Evolutionary conservation across 1,139 yeast genomes (phyloP), one percentile per base, ranked within the genome.

Genomic region (Yamadazyma pseudoaaseri): DNA sequence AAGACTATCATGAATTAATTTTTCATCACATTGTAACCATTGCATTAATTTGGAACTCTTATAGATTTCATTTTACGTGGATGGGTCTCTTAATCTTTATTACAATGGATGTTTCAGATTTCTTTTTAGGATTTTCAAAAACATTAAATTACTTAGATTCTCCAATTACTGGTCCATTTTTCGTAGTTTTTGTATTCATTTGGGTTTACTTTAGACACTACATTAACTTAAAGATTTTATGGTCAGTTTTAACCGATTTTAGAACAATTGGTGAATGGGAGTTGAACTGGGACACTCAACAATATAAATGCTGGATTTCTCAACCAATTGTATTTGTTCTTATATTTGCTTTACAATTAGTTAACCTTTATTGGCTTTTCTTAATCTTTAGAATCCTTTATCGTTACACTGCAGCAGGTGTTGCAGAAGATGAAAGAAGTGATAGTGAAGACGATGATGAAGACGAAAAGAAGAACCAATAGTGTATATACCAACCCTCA

Each of bases 61-160:
- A 92, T 60, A 76, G 92, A 45, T 92, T 92, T 73, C 97, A 92
- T 59, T 92, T 89, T 69, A 87, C 96, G 11, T 86, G 95, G 81
- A 89, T 92, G 74, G 99, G 99, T 5, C 61, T 92, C 27, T 86
- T 86, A 16, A 78, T 94, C 35, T 92, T 87, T 60, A 77, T 92
- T 47, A 87, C 97, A 16, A 92, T 92, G 99, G 99, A 92, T 60
- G 73, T 87, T 20, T 85, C 96, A 13, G 99, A 92, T 64, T 81
- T 87, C 60, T 86, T 89, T 64, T 70, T 92, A 48, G 84, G 97
- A 6, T 49, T 72, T 8, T 86, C 97, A 17, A 92, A 94, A 61
- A 77, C 87, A 11, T 66, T 89, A 45, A 90, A 87, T 60, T 92
- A 92, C 56, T 59, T 92, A 44, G 84, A 87, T 49, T 81, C 92